Evolutionary conservation across 495 filamentous ascomycete species (phyloP).

Genomic region (Lophiostoma macrostomum): DNA sequence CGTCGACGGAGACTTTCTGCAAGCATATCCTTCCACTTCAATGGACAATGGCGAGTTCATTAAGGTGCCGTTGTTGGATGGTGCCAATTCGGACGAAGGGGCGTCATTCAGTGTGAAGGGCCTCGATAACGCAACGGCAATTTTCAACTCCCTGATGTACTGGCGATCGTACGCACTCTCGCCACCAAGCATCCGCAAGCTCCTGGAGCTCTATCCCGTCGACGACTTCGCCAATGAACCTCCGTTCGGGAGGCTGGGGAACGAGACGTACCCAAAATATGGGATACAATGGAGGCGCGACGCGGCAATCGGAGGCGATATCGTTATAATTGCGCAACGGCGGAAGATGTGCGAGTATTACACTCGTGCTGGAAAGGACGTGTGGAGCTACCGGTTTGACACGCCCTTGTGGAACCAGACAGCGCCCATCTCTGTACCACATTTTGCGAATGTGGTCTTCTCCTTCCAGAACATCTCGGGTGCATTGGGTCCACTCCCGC

Average conservation of each 20-base stretch:
- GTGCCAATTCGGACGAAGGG: slow-evolving; percentile 53
- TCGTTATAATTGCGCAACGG: slow-evolving; percentile 33
- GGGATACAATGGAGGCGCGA: slow-evolving; percentile 34
- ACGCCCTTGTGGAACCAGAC: slow-evolving; percentile 34
- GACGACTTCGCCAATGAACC: slow-evolving; percentile 22
- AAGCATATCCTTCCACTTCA: slow-evolving; percentile 40
- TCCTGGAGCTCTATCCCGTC: slow-evolving; percentile 34
- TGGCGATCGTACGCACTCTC: slow-evolving; percentile 46
- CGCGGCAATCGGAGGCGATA: slow-evolving; percentile 33
- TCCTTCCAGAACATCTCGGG: slow-evolving; percentile 35
- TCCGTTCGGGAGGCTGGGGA: slow-evolving; percentile 22
- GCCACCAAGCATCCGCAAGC: slow-evolving; percentile 26
- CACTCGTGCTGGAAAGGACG: slow-evolving; percentile 19
- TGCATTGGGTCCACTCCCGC: slow-evolving; percentile 33
- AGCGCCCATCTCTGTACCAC: slow-evolving; percentile 22
- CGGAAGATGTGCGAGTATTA: slow-evolving; percentile 34
- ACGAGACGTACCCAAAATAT: slow-evolving; percentile 26
- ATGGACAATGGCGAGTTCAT: slow-evolving; percentile 44
- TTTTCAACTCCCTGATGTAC: slow-evolving; percentile 48
- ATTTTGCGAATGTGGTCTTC: slow-evolving; percentile 35
- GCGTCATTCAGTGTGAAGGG: slow-evolving; percentile 45
- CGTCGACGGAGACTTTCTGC: slow-evolving; percentile 54
- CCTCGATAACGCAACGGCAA: slow-evolving; percentile 48
- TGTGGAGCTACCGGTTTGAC: slow-evolving; percentile 35
- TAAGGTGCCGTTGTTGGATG: slow-evolving; percentile 49